These are phyloP conservation scores for Teratosphaeria viscida DNA, from an alignment of 2,329 filamentous ascomycete genomes.

Conservation along the genomic window DNA sequence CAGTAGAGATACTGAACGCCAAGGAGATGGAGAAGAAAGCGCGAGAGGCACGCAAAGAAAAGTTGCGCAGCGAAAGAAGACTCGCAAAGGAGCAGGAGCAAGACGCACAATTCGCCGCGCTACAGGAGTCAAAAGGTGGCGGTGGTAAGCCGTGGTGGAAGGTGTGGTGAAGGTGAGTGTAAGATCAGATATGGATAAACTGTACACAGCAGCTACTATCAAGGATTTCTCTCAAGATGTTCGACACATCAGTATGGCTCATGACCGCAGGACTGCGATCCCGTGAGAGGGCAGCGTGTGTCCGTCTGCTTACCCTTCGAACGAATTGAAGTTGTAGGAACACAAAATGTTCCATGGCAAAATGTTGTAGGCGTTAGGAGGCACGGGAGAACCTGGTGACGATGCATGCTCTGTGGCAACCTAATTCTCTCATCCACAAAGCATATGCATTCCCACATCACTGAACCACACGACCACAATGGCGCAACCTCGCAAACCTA, in stretches of 20 bases:
- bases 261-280: no score
- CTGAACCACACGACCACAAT: not conserved
- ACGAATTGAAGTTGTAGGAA: no score
- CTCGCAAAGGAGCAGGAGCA: conserved; percentile 35
- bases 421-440: no score
- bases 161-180: conserved; percentile 18
- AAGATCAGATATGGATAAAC: not conserved
- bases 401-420: no score
- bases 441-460: no score
- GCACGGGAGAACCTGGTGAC: no score
- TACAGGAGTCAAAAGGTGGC: conserved; percentile 13
- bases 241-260: not conserved
- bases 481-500: not conserved
- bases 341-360: no score
- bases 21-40: conserved; percentile 55
- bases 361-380: no score
- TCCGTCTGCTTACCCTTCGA: no score
- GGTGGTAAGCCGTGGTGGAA: conserved; percentile 25
- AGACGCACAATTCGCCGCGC: conserved; percentile 24
- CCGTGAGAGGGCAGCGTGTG: no score
- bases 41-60: conserved; percentile 35
- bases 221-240: not conserved
- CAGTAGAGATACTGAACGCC: conserved; percentile 69
- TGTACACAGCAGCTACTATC: not conserved
- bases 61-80: conserved; percentile 28